Conservation (phyloP, 1,284 basidiomycete species). For the Rhodofomes roseus region DNA sequence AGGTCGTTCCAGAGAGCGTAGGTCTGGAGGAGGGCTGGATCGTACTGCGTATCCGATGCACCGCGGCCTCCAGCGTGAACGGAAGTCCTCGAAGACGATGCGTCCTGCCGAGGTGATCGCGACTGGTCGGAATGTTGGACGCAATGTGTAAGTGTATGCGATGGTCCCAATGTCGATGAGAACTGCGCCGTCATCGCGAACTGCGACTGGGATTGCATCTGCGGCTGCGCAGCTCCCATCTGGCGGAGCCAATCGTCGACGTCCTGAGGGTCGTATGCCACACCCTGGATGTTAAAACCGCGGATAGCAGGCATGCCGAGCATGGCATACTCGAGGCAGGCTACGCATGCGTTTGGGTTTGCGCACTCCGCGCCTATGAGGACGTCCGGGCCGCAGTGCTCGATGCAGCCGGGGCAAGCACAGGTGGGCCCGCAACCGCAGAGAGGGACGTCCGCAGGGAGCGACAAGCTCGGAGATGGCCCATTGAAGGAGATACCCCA, state of each 20-base stretch:
- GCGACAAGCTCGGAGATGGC: constrained; percentile 12
- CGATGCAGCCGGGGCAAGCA: constrained; percentile 48
- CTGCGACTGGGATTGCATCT: not conserved
- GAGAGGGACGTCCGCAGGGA: constrained; percentile 17
- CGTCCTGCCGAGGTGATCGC: not conserved
- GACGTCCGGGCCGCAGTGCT: constrained; percentile 38
- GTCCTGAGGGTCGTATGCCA: constrained; percentile 27
- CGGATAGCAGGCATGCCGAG: constrained; percentile 37
- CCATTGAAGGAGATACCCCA: constrained; percentile 5
- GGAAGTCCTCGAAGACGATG: not conserved
- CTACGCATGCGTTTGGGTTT: constrained; percentile 45
- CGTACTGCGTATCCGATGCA: constrained; percentile 17
- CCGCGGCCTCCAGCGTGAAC: not conserved
- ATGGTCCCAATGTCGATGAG: not conserved
- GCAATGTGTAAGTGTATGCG: not conserved
- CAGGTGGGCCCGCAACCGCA: constrained; percentile 55
- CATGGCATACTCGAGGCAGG: constrained; percentile 51
- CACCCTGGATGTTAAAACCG: constrained; percentile 22
- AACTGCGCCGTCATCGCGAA: not conserved
- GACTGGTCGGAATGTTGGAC: not conserved
- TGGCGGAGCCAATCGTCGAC: constrained; percentile 52
- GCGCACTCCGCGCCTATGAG: constrained; percentile 35
- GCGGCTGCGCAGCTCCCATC: constrained; percentile 14
- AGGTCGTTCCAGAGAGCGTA: constrained; percentile 22
- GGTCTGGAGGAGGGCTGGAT: constrained; percentile 16